Evolutionary conservation across 2,329 filamentous ascomycete species (phyloP).

Genomic region (Hymenoscyphus scutula): DNA sequence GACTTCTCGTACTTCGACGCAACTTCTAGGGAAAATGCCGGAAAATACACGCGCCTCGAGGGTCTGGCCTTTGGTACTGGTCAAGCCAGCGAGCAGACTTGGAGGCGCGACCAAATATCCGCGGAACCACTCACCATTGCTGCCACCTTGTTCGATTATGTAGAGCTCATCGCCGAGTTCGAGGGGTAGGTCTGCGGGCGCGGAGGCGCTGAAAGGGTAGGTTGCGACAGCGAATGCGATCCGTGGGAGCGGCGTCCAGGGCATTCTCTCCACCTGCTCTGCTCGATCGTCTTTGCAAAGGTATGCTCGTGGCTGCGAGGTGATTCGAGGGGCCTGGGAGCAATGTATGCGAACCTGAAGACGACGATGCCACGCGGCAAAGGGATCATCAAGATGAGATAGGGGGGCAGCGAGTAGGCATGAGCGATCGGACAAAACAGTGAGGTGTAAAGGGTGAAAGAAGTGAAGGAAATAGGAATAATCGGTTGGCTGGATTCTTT

Average conservation of each 20-base stretch:
- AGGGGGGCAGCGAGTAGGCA: neutral
- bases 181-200: constrained; percentile 86
- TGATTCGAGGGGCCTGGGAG: neutral
- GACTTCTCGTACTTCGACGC: constrained; percentile 91
- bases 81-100: constrained; percentile 86
- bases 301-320: neutral
- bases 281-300: neutral
- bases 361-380: neutral
- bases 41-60: constrained; percentile 95
- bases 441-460: neutral
- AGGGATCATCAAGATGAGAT: neutral
- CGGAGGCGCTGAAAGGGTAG: constrained; percentile 85
- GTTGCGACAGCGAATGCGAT: constrained; percentile 98
- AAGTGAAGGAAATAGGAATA: neutral
- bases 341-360: neutral
- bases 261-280: constrained; percentile 54
- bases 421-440: neutral
- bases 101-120: constrained; percentile 95
- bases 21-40: constrained; percentile 94
- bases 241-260: constrained; percentile 93
- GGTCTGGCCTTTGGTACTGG: constrained; percentile 85
- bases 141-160: constrained; percentile 92
- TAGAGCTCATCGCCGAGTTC: constrained; percentile 98
- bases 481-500: neutral
- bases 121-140: constrained; percentile 84